These are phyloP conservation scores for Violaceomyces palustris DNA, from an alignment of 1,284 basidiomycete species.

Conservation along the genomic window DNA sequence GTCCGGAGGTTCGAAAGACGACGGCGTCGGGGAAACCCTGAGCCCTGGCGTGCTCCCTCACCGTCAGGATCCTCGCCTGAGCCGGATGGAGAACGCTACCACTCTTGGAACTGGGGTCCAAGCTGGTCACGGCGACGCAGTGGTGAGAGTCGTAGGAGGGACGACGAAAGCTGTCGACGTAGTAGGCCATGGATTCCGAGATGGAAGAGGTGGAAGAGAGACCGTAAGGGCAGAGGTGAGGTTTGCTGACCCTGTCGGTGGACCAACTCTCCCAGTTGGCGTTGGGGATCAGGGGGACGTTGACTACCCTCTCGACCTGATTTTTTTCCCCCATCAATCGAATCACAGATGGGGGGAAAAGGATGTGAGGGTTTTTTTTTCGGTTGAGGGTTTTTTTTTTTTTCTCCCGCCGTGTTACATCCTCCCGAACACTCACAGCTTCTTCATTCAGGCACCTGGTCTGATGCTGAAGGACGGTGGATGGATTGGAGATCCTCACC, in stretches of 20 bases:
- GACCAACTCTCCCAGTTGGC: slow-evolving; percentile 12
- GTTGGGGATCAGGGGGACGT: slow-evolving; percentile 11
- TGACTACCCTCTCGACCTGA: slow-evolving; percentile 19
- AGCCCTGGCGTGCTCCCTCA: slow-evolving; percentile 20
- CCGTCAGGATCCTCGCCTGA: slow-evolving; percentile 17
- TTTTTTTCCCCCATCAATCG: too few relatives aligned
- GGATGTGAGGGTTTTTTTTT: too few relatives aligned
- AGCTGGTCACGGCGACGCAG: slow-evolving; percentile 4
- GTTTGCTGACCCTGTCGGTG: slow-evolving; percentile 7
- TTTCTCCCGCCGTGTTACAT: too few relatives aligned
- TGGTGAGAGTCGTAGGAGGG: slow-evolving; percentile 6
- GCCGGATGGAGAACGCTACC: slow-evolving; percentile 15
- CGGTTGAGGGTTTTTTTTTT: too few relatives aligned
- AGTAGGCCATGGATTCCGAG: background rate
- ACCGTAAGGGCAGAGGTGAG: background rate
- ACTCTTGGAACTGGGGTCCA: background rate
- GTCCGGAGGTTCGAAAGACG: slow-evolving; percentile 5
- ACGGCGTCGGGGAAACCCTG: slow-evolving; percentile 26
- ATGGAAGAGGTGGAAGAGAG: background rate
- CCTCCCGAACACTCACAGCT: too few relatives aligned
- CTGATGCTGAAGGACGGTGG: too few relatives aligned
- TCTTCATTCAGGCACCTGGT: too few relatives aligned
- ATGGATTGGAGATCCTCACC: too few relatives aligned
- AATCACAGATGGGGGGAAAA: too few relatives aligned
- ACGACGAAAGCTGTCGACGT: slow-evolving; percentile 5